These are phyloP conservation scores for Exophiala calicioides DNA, from an alignment of 2,329 filamentous ascomycete species.

Conservation along the genomic window DNA sequence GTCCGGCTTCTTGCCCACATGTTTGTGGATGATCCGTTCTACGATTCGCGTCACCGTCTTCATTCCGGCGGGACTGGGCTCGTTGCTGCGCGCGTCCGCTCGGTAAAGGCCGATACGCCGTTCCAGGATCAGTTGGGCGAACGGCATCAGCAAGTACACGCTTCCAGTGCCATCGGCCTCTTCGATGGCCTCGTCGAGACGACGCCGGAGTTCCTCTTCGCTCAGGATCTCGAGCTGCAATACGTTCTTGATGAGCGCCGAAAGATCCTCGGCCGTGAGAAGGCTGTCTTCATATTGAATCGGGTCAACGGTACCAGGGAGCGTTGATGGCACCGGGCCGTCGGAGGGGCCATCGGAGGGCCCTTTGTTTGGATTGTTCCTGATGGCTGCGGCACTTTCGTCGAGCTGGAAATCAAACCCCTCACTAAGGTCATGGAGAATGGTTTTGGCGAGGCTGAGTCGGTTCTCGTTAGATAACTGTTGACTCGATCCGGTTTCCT, in stretches of 20 bases:
- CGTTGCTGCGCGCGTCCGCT: not conserved
- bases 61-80: not conserved
- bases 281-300: conserved; percentile 1
- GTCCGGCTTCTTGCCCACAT: conserved; percentile 8
- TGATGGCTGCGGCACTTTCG: not conserved
- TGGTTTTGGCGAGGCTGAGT: not conserved
- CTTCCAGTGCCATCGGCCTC: not conserved
- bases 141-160: conserved; percentile 10
- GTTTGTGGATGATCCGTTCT: not conserved
- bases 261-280: conserved; percentile 8
- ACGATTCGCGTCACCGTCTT: conserved; percentile 1
- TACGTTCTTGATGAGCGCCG: conserved; percentile 2
- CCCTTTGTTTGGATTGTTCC: not conserved
- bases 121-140: conserved; percentile 7
- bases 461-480: not conserved
- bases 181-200: not conserved
- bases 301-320: not conserved
- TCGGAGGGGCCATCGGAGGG: too few species aligned
- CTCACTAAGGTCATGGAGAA: too few species aligned
- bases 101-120: conserved; percentile 5
- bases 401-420: too few species aligned
- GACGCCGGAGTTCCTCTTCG: conserved; percentile 1
- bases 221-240: not conserved
- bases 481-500: not conserved
- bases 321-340: not conserved